A percentile compares a stretch with the other conserved stretches of the same genome.
These are phyloP conservation scores for Angomonas ambiguus DNA, from an alignment of 208 protist genomes.

Conservation along the genomic window DNA sequence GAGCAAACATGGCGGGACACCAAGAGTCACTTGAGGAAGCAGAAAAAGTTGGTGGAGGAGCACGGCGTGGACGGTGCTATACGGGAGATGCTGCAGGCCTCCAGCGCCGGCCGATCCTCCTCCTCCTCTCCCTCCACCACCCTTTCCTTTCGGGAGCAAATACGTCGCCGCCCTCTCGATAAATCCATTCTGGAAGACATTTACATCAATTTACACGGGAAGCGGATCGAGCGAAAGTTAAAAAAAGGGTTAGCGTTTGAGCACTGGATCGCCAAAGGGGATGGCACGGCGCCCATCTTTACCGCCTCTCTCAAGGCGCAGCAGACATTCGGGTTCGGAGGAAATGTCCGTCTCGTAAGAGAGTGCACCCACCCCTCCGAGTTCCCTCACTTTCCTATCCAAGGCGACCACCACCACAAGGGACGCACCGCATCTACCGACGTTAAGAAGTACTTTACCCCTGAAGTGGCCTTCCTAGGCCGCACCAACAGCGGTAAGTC, in stretches of 20 bases:
- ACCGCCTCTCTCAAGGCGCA: slow-evolving; percentile 73
- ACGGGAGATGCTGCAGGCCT: slow-evolving; percentile 62
- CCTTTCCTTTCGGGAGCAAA: slow-evolving; percentile 59
- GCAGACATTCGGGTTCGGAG: slow-evolving; percentile 85
- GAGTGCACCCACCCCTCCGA: slow-evolving; percentile 55
- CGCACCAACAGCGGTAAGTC: slow-evolving; percentile 85
- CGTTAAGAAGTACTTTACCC: slow-evolving; percentile 24
- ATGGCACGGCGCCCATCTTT: slow-evolving; percentile 85
- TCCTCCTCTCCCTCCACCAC: not conserved
- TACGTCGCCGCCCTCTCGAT: slow-evolving; percentile 74
- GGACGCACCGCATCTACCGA: not conserved
- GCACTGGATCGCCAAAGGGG: slow-evolving; percentile 89
- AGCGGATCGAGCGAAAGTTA: slow-evolving; percentile 75
- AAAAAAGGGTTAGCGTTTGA: slow-evolving; percentile 84
- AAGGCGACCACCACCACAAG: not conserved
- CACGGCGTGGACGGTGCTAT: slow-evolving; percentile 80
- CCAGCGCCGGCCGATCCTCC: slow-evolving; percentile 4
- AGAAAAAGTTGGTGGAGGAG: slow-evolving; percentile 59
- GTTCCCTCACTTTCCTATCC: slow-evolving; percentile 37
- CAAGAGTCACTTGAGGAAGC: slow-evolving; percentile 71
- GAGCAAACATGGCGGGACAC: slow-evolving; percentile 61
- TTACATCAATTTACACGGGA: slow-evolving; percentile 79
- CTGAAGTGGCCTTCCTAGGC: slow-evolving; percentile 85
- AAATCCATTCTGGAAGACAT: slow-evolving; percentile 88
- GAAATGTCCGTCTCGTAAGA: slow-evolving; percentile 40